Evolutionary conservation across 1,139 yeast genomes (phyloP).

Genomic region (Taiozyma sp.): DNA sequence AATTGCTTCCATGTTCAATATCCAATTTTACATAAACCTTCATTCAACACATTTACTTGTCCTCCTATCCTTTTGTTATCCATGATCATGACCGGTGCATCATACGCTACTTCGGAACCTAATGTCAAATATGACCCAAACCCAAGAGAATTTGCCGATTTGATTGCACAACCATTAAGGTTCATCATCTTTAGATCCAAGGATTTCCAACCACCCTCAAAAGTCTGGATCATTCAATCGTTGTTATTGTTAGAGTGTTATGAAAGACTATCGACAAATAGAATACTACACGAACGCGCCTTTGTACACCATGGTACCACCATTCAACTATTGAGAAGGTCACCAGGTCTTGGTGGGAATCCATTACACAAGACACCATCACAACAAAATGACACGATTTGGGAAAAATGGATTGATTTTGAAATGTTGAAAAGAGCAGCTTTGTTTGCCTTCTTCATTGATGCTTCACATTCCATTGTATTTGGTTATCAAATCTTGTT

Average conservation of each 20-base stretch:
- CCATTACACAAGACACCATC: slow-evolving; percentile 38
- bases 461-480: slow-evolving; percentile 73
- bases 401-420: slow-evolving; percentile 68
- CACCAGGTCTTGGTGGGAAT: slow-evolving; percentile 71
- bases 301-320: slow-evolving; percentile 77
- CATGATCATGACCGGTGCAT: slow-evolving; percentile 54
- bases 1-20: slow-evolving; percentile 55
- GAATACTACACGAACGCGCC: slow-evolving; percentile 67
- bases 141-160: slow-evolving; percentile 34
- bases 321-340: slow-evolving; percentile 65
- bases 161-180: slow-evolving; percentile 58
- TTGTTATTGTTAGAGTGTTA: slow-evolving; percentile 58
- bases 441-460: slow-evolving; percentile 74
- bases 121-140: slow-evolving; percentile 14
- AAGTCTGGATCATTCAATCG: slow-evolving; percentile 65
- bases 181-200: slow-evolving; percentile 56
- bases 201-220: slow-evolving; percentile 54
- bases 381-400: slow-evolving; percentile 29
- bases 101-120: slow-evolving; percentile 29
- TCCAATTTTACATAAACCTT: slow-evolving; percentile 58
- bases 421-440: slow-evolving; percentile 79
- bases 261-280: slow-evolving; percentile 57
- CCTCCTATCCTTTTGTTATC: slow-evolving; percentile 52
- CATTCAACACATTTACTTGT: slow-evolving; percentile 49
- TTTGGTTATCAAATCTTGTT: slow-evolving; percentile 73